Conservation (phyloP, 257 asterid genomes). For the Lavandula angustifolia region DNA sequence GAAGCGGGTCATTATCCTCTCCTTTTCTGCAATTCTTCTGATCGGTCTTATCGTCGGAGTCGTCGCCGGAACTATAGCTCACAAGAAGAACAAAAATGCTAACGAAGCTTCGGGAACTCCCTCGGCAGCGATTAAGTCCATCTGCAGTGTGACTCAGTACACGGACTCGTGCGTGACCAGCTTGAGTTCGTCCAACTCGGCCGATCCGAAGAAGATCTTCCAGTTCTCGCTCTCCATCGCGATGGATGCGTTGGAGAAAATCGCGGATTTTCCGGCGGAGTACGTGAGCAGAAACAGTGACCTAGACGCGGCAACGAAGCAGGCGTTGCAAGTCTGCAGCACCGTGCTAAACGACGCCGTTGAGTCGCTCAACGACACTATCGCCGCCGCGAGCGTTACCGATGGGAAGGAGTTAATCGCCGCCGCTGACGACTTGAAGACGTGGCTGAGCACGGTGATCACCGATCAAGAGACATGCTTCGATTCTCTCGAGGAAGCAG, state of each 20-base stretch:
- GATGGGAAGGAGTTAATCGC: slow-evolving; percentile 36
- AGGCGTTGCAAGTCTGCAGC: slow-evolving; percentile 59
- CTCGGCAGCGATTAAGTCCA: slow-evolving; percentile 52
- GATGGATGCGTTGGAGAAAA: slow-evolving; percentile 35
- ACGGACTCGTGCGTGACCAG: slow-evolving; percentile 57
- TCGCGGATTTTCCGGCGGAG: slow-evolving; percentile 40
- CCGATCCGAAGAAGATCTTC: slow-evolving; percentile 67
- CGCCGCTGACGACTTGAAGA: slow-evolving; percentile 40
- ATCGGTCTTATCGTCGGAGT: slow-evolving; percentile 46
- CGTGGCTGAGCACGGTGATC: slow-evolving; percentile 71
- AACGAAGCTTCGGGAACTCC: slow-evolving; percentile 31
- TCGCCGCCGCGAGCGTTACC: slow-evolving; percentile 30
- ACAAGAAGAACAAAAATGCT: slow-evolving; percentile 29
- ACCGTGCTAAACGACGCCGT: slow-evolving; percentile 60
- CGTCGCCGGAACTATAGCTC: slow-evolving; percentile 57
- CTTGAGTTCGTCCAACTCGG: slow-evolving; percentile 41
- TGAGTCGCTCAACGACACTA: slow-evolving; percentile 57
- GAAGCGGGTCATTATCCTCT: slow-evolving; percentile 50
- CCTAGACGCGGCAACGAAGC: slow-evolving; percentile 25
- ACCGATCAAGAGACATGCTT: slow-evolving; percentile 77
- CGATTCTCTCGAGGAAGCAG: slow-evolving; percentile 65
- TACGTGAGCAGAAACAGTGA: slow-evolving; percentile 33
- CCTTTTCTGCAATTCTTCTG: slow-evolving; percentile 46
- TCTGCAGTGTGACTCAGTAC: slow-evolving; percentile 63
- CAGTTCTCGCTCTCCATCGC: slow-evolving; percentile 49